Percentiles rank a stretch among this genome's conserved stretches.
These are phyloP conservation scores for Thelonectria blattea DNA, from an alignment of 2,329 filamentous ascomycete species.

Conservation along the genomic window DNA sequence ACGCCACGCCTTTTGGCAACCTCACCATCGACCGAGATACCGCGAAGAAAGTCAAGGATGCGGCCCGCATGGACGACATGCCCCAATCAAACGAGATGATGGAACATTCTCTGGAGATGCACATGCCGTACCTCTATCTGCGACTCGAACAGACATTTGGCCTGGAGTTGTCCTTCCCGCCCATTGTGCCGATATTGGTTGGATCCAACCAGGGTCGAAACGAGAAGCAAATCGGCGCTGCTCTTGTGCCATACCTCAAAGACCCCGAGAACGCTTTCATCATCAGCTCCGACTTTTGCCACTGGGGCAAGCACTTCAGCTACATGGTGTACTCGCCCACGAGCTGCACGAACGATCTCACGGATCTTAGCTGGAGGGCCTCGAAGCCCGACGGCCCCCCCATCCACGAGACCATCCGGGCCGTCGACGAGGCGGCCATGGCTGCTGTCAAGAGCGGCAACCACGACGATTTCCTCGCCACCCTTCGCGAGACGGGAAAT, in stretches of 20 bases:
- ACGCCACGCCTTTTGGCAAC: conserved; percentile 76
- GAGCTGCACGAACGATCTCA: conserved; percentile 48
- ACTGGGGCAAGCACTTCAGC: conserved; percentile 83
- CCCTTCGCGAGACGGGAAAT: conserved; percentile 76
- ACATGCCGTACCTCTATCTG: conserved; percentile 91
- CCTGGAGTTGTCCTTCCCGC: conserved; percentile 65
- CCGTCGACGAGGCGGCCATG: conserved; percentile 83
- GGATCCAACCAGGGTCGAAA: conserved; percentile 70
- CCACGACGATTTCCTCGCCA: conserved; percentile 72
- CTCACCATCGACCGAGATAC: conserved; percentile 68
- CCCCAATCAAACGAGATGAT: conserved; percentile 70
- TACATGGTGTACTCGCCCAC: conserved; percentile 77
- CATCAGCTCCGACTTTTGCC: conserved; percentile 94
- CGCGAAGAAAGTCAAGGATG: conserved; percentile 55
- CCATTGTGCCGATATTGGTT: conserved; percentile 83
- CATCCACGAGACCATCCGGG: conserved; percentile 85
- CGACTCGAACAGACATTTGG: conserved; percentile 62
- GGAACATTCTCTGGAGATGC: conserved; percentile 97
- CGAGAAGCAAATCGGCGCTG: conserved; percentile 69
- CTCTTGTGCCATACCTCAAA: conserved; percentile 79
- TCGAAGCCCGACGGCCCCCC: conserved; percentile 47
- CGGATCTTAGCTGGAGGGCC: conserved; percentile 43
- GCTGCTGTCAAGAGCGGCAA: conserved; percentile 79
- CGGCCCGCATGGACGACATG: conserved; percentile 58
- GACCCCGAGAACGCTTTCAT: conserved; percentile 83